Evolutionary conservation across 208 protist species (phyloP).

Genomic region (Balamuthia mandrillaris): DNA sequence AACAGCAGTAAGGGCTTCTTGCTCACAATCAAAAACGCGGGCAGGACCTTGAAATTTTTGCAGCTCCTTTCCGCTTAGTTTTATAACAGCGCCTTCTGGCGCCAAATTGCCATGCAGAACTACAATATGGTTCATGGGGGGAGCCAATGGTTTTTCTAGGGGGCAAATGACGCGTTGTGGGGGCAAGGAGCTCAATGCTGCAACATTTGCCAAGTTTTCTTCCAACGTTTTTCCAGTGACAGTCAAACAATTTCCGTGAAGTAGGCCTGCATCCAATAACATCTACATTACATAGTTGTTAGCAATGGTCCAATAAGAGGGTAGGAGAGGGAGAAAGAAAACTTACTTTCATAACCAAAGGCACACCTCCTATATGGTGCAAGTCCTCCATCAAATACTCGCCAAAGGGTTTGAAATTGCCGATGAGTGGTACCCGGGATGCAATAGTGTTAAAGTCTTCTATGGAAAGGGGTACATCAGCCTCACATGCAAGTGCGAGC

Average conservation of each 20-base stretch:
- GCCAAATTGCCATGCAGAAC: conserved; percentile 43
- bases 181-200: too few species aligned
- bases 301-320: too few species aligned
- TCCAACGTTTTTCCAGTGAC: conserved; percentile 60
- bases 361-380: conserved; percentile 50
- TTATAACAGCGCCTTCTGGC: conserved; percentile 41
- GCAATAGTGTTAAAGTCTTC: conserved; percentile 50
- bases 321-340: too few species aligned
- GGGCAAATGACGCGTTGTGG: neutral
- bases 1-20: conserved; percentile 1
- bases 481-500: conserved; percentile 47
- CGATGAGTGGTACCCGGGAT: conserved; percentile 47
- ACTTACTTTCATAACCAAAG: neutral
- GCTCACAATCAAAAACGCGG: neutral
- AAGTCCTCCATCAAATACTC: conserved; percentile 66
- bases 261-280: conserved; percentile 47
- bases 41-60: neutral
- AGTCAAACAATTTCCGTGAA: conserved; percentile 49
- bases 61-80: conserved; percentile 50
- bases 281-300: conserved; percentile 62
- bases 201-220: conserved; percentile 55
- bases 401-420: conserved; percentile 55
- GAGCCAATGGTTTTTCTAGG: conserved; percentile 25
- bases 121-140: conserved; percentile 44
- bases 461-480: conserved; percentile 42